A percentile compares a stretch with the other conserved stretches of the same genome.
phyloP scores from a whole-genome alignment of 495 filamentous ascomycete species.

The Extremus antarcticus region DNA sequence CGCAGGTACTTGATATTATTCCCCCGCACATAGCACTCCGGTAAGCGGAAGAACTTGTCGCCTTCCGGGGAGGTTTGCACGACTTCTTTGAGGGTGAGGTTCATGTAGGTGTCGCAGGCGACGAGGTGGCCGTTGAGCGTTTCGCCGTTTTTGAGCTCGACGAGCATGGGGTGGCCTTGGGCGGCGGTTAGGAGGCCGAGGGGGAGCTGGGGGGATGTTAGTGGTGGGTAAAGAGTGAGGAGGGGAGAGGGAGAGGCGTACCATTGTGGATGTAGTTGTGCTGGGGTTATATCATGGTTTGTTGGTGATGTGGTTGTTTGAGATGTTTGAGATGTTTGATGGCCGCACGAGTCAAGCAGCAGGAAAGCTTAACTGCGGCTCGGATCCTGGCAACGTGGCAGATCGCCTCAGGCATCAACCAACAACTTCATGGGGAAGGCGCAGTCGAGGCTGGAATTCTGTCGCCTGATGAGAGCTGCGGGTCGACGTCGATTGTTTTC shows the following conservation, averaged over 20 bases:
- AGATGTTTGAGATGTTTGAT: background rate
- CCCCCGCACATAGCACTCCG: constrained; percentile 90
- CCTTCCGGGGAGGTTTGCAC: constrained; percentile 95
- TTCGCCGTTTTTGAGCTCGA: constrained; percentile 98
- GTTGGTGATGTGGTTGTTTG: background rate
- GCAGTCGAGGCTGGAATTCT: background rate
- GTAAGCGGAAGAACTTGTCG: constrained; percentile 80
- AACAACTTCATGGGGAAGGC: background rate
- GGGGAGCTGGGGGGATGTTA: constrained; percentile 74
- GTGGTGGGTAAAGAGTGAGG: background rate
- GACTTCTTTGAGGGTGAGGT: constrained; percentile 89
- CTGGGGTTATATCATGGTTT: background rate
- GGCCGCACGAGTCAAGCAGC: background rate
- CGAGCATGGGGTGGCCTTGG: constrained; percentile 97
- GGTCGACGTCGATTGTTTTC: background rate
- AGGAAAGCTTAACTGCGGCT: background rate
- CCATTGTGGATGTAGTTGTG: background rate
- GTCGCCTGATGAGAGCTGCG: background rate
- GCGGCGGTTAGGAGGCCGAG: constrained; percentile 88
- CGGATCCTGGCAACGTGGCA: background rate
- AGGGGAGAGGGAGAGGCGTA: background rate
- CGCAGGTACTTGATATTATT: constrained; percentile 99
- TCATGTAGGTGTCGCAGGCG: constrained; percentile 99
- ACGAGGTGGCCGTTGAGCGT: constrained; percentile 92
- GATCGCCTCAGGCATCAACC: background rate